Conservation (phyloP, 2,329 filamentous ascomycete species). For the Neonectria coccinea region DNA sequence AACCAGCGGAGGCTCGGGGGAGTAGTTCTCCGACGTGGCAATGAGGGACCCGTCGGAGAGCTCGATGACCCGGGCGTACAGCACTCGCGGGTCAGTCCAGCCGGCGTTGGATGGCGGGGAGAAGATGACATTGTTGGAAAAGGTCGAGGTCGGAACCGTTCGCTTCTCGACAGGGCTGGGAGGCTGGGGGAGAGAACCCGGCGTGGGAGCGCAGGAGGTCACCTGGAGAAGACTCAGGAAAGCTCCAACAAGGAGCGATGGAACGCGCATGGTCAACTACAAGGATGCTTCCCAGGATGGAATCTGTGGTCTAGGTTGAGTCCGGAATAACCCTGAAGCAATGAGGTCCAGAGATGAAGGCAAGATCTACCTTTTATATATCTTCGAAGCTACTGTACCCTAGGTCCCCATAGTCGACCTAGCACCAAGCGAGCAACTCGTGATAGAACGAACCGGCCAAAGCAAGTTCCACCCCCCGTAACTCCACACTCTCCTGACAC, state of each 20-base stretch:
- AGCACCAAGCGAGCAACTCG: not conserved
- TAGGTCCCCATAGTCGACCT: not conserved
- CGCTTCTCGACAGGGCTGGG: conserved; percentile 17
- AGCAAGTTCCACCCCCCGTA: not conserved
- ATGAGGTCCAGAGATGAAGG: not conserved
- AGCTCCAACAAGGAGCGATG: conserved; percentile 7
- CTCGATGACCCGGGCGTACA: conserved; percentile 59
- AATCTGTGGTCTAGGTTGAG: not conserved
- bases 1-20: conserved; percentile 65
- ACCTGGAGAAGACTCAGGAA: conserved; percentile 17
- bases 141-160: conserved; percentile 15
- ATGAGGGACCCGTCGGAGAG: conserved; percentile 61
- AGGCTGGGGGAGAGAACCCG: not conserved
- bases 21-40: conserved; percentile 68
- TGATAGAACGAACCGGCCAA: not conserved
- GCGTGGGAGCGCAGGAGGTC: conserved; percentile 11
- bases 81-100: conserved; percentile 57
- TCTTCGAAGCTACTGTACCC: not conserved
- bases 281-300: not conserved
- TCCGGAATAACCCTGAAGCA: not conserved
- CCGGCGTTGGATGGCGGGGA: conserved; percentile 52
- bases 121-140: conserved; percentile 53
- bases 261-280: conserved; percentile 5
- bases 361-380: not conserved
- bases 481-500: not conserved